Evolutionary conservation across 2,329 filamentous ascomycete species (phyloP).

Genomic region (Ceratocystis alfenasii): DNA sequence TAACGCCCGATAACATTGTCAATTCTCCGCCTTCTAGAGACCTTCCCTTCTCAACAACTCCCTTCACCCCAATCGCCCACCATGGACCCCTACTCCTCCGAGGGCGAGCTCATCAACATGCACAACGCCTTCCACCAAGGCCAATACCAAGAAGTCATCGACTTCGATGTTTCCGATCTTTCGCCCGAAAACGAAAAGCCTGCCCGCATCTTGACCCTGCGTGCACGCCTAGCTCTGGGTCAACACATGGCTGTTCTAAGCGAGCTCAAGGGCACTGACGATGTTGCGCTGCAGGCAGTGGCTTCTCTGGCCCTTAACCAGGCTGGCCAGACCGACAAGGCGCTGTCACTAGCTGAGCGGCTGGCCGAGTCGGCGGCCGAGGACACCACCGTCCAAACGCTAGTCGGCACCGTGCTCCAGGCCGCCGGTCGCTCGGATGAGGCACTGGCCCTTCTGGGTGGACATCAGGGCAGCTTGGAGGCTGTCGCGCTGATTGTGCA

Average conservation of each 20-base stretch:
- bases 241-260: conserved; percentile 61
- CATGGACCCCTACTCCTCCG: conserved; percentile 60
- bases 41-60: conserved; percentile 22
- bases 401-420: conserved; percentile 72
- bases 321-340: conserved; percentile 48
- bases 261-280: conserved; percentile 49
- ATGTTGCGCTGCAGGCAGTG: conserved; percentile 63
- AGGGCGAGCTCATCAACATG: conserved; percentile 60
- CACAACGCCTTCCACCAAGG: conserved; percentile 63
- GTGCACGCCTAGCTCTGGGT: conserved; percentile 72
- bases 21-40: background rate
- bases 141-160: conserved; percentile 75
- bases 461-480: conserved; percentile 72
- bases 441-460: conserved; percentile 63
- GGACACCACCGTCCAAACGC: conserved; percentile 68
- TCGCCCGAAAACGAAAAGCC: conserved; percentile 66
- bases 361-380: conserved; percentile 56
- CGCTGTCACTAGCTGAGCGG: conserved; percentile 51
- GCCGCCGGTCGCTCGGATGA: conserved; percentile 71
- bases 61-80: conserved; percentile 26
- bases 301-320: conserved; percentile 59
- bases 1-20: background rate
- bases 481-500: conserved; percentile 82
- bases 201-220: conserved; percentile 65
- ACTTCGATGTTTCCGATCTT: conserved; percentile 72